A percentile compares a stretch with the other conserved stretches of the same genome.
phyloP scores from a whole-genome alignment of 78 protist species.

The Trichosphaerium sp. region DNA sequence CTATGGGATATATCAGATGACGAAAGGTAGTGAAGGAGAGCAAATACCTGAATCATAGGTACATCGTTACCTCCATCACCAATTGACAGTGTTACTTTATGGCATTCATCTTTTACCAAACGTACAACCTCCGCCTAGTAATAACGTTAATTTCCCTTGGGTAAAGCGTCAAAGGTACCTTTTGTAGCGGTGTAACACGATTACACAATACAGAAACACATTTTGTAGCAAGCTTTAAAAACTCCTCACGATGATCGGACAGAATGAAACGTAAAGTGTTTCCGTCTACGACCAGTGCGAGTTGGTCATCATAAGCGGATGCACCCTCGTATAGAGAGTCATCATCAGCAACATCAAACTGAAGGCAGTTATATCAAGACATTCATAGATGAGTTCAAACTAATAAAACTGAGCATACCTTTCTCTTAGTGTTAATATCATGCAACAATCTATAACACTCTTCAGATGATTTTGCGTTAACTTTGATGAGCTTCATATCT shows the following conservation, averaged over 20 bases:
- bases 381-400: too few relatives aligned
- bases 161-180: conserved; percentile 3
- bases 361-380: too few relatives aligned
- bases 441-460: too few relatives aligned
- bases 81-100: conserved; percentile 54
- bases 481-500: conserved; percentile 21
- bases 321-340: too few relatives aligned
- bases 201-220: conserved; percentile 74
- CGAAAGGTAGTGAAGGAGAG: conserved; percentile 7
- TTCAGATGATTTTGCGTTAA: conserved; percentile 33
- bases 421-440: too few relatives aligned
- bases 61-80: conserved; percentile 93
- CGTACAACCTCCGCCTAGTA: conserved; percentile 44
- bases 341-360: too few relatives aligned
- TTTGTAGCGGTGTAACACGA: conserved; percentile 80
- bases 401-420: too few relatives aligned
- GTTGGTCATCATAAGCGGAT: conserved; percentile 9
- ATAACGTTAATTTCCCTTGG: too few relatives aligned
- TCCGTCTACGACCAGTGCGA: conserved; percentile 49
- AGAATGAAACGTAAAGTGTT: conserved; percentile 23
- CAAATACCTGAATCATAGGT: conserved; percentile 75
- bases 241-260: conserved; percentile 15
- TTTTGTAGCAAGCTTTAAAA: conserved; percentile 47
- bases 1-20: conserved; percentile 45
- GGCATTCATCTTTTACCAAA: conserved; percentile 18